Base-by-base conservation (phyloP, 768 basidiomycete species). In the Amanita muscaria region DNA sequence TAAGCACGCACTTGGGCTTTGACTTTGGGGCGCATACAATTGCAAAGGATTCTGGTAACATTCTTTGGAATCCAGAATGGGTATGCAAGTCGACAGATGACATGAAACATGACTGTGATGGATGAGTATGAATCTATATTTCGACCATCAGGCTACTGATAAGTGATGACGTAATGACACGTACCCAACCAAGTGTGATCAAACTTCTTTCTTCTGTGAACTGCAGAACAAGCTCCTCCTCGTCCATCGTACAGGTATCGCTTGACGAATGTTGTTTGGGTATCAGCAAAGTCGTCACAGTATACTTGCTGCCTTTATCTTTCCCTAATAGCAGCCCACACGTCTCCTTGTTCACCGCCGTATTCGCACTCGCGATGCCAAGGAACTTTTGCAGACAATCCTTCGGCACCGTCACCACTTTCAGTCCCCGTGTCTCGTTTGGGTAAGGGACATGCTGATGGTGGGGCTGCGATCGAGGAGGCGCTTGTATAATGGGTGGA, bases 41-140 rank as follows among this genome's bases (percentile, higher is more conserved):
- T 0, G 91, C 91, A 58, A 94, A 88, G 0, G 88, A 90, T 57
- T 96, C 91, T 0, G 85, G 86, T 3, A 96, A 73, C 82, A 90
- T 91, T 27, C 77, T 62, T 54, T 94, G 91, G 64, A 92, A 96
- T 6, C 77, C 83, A 1, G 86, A 80, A 60, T 93, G 91, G 2
- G 90, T 93, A 54, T 96, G 91, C 16, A 96, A 62, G 59, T 94
- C 91, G 14, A 93, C 82, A 6, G 90, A 93, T 5, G 90, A 92
- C 86, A 94, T 90, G 66, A 96, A 96, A 61, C 89, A 91, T 44
- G 83, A 83, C 52, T 92, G 90, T 4, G 88, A 83, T 1, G 90
- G 90, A 59, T 93, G 90, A 0, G 88, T 92, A 63, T 92, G 90
- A 53, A 93, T 93, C 88, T 92, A 47, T 35, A 22, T 34, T 44